Evolutionary conservation across 306 rosid species (phyloP).

Genomic region (Lagenaria siceraria): DNA sequence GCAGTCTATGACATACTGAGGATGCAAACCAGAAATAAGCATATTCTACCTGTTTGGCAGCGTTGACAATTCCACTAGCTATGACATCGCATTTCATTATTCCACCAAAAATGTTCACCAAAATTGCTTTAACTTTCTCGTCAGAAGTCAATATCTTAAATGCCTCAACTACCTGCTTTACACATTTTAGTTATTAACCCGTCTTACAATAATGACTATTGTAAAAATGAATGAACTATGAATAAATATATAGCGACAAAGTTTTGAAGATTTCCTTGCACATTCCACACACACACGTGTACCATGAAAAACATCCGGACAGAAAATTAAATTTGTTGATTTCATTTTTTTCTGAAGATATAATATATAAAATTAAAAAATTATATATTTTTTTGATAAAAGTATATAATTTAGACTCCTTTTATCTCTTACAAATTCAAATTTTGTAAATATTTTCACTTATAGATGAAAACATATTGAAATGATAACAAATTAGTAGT

Average conservation of each 20-base stretch:
- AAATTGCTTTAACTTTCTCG: constrained; percentile 90
- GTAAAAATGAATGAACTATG: neutral
- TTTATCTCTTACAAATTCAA: too few relatives aligned
- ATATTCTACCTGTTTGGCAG: constrained; percentile 71
- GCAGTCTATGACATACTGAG: neutral
- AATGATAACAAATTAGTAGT: neutral
- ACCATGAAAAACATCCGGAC: neutral
- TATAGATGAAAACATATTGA: neutral
- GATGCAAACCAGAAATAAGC: neutral
- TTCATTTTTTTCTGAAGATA: neutral
- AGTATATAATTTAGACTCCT: neutral
- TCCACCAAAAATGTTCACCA: constrained; percentile 97
- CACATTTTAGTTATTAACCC: constrained; percentile 10
- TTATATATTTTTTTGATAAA: neutral
- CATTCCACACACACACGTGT: neutral
- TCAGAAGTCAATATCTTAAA: constrained; percentile 94
- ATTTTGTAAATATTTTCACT: neutral
- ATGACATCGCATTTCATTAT: constrained; percentile 97
- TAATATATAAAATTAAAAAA: too few relatives aligned
- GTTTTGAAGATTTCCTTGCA: neutral
- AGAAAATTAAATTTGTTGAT: neutral
- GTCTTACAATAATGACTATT: neutral
- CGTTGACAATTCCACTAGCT: constrained; percentile 97
- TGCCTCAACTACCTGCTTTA: constrained; percentile 81
- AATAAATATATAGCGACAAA: neutral